Evolutionary conservation across 1,284 basidiomycete genomes (phyloP), one percentile per base, ranked within the genome.

Genomic region (Rhizoctonia solani): DNA sequence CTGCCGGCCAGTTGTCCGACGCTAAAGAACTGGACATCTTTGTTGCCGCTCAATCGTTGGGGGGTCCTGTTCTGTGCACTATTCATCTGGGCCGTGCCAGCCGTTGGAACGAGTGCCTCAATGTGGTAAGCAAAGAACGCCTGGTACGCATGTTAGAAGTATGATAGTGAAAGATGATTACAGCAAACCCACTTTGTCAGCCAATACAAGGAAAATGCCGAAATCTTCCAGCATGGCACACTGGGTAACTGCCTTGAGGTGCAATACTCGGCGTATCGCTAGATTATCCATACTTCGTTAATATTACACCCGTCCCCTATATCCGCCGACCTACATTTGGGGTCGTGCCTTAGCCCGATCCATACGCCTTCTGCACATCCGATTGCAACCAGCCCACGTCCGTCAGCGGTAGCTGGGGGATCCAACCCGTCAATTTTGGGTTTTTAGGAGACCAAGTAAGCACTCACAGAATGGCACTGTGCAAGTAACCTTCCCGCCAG

Each of bases 311-410:
- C 25, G 1, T 32, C 29, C 53, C 8, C 4, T 19, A 50, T 21
- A 32, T 27, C 16, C 13, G 41, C 6, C 9, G 14, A 74, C 89
- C 74, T 75, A 90, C 89, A 95, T 75, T 82, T 79, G 0, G 94
- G 88, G 75, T 96, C 90, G 73, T 92, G 89, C 32, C 92, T 85
- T 76, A 97, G 88, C 0, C 95, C 96, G 71, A 98, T 96, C 93
- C 94, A 98, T 1, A 98, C 92, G 39, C 96, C 96, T 74, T 98
- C 93, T 0, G 92, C 88, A 76, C 95, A 97, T 21, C 95, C 95
- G 71, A 98, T 88, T 0, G 95, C 94, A 19, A 98, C 89, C 16
- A 98, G 81, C 1, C 85, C 84, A 47, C 93, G 85, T 3, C 90
- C 87, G 75, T 98, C 93, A 4, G 85, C 81, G 1, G 93, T 93